Evolutionary conservation across 495 filamentous ascomycete genomes (phyloP).

Genomic region (Podospora comata): DNA sequence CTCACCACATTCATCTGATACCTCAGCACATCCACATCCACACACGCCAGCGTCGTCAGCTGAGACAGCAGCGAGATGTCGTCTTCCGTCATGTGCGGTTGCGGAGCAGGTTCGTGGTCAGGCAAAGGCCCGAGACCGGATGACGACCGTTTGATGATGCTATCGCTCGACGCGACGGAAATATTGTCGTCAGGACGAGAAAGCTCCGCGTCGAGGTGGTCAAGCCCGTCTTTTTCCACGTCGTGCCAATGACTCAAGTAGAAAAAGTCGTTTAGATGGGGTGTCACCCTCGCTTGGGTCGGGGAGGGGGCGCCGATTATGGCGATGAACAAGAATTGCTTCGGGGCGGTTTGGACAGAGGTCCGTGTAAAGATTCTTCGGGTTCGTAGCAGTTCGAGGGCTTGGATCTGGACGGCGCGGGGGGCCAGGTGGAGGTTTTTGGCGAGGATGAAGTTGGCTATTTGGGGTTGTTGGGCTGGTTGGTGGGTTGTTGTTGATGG

Average conservation of each 20-base stretch:
- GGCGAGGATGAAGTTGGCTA: conserved; percentile 79
- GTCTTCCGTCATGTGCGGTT: conserved; percentile 26
- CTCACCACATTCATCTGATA: conserved; percentile 83
- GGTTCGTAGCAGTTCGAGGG: conserved; percentile 77
- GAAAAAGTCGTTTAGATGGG: conserved; percentile 74
- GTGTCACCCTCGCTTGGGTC: conserved; percentile 44
- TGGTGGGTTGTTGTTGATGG: conserved; percentile 6
- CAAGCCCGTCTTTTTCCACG: conserved; percentile 66
- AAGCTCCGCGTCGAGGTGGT: conserved; percentile 59
- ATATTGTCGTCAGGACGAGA: conserved; percentile 16
- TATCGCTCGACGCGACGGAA: conserved; percentile 30
- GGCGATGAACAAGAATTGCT: conserved; percentile 77
- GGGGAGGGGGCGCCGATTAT: conserved; percentile 53
- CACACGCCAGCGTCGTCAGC: conserved; percentile 27
- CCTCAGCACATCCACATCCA: conserved; percentile 61
- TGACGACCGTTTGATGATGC: conserved; percentile 31
- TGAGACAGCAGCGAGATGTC: conserved; percentile 42
- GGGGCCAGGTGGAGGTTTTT: conserved; percentile 70
- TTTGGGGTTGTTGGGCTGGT: conserved; percentile 33
- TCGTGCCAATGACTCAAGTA: conserved; percentile 87
- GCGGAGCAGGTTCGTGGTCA: neutral
- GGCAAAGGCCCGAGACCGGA: neutral
- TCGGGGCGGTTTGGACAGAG: conserved; percentile 67
- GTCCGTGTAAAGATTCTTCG: conserved; percentile 71
- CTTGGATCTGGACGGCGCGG: conserved; percentile 77